These are phyloP conservation scores for Ogataea allantospora DNA, from an alignment of 805 yeast genomes.

Conservation along the genomic window DNA sequence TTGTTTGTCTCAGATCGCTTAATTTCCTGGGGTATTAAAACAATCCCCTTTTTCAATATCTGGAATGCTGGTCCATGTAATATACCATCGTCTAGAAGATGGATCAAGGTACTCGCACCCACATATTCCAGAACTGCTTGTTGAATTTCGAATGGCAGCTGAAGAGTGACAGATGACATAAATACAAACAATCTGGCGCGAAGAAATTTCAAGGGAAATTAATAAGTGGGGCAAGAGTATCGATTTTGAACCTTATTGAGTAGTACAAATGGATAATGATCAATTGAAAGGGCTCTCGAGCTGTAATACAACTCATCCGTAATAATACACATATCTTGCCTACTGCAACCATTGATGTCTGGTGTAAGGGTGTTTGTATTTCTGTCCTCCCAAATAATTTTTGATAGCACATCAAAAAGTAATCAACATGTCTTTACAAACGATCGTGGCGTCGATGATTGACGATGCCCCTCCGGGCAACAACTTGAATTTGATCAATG, in stretches of 20 bases:
- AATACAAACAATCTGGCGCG: constrained; percentile 12
- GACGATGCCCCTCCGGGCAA: constrained; percentile 60
- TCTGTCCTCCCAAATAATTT: not conserved
- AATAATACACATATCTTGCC: not conserved
- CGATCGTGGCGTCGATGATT: constrained; percentile 35
- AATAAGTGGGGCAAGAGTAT: not conserved
- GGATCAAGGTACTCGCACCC: constrained; percentile 5
- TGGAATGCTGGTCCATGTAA: constrained; percentile 13
- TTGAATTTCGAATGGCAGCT: constrained; percentile 19
- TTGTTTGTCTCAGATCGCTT: constrained; percentile 8
- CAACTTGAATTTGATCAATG: constrained; percentile 32
- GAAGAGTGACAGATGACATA: constrained; percentile 10
- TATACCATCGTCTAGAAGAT: constrained; percentile 7
- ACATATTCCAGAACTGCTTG: constrained; percentile 13
- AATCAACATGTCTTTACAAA: constrained; percentile 25
- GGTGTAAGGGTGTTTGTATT: constrained; percentile 16
- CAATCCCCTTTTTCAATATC: constrained; percentile 11
- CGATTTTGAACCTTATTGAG: too few species aligned
- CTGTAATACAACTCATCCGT: too few species aligned
- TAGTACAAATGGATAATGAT: too few species aligned
- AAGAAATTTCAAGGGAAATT: constrained; percentile 1
- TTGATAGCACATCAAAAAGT: constrained; percentile 8
- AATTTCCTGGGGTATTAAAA: constrained; percentile 13
- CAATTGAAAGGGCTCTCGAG: too few species aligned
- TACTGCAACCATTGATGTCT: not conserved